Percentiles rank a stretch among this genome's conserved stretches.
Evolutionary conservation across 163 green algal species (phyloP).

Genomic region (Volvox carteri): DNA sequence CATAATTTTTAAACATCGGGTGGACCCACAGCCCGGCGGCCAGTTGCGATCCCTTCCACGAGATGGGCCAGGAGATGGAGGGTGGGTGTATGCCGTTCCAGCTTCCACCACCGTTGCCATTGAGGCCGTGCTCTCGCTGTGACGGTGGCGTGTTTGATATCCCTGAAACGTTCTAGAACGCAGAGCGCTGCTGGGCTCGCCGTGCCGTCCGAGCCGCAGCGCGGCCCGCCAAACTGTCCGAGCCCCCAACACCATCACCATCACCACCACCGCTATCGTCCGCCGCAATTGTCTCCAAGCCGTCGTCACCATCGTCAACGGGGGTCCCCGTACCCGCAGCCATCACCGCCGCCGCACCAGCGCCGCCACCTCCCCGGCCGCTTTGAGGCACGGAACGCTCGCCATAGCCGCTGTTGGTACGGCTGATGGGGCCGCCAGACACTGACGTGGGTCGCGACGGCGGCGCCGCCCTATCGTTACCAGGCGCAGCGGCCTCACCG

Average conservation of each 20-base stretch:
- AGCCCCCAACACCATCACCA: not conserved
- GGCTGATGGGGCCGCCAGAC: not conserved
- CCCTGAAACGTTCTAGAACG: too few species aligned
- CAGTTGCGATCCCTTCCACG: too few species aligned
- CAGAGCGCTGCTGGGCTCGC: not conserved
- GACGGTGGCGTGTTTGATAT: too few species aligned
- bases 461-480: not conserved
- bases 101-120: too few species aligned
- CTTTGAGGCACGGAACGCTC: not conserved
- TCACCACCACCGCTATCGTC: not conserved
- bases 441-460: not conserved
- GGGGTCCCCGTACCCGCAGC: not conserved
- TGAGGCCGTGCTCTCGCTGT: too few species aligned
- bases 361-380: not conserved
- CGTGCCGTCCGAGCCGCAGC: not conserved
- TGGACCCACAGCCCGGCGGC: too few species aligned
- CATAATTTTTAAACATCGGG: too few species aligned
- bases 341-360: not conserved
- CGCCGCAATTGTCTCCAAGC: slow-evolving; percentile 4
- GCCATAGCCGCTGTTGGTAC: not conserved
- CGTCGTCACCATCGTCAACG: slow-evolving; percentile 2
- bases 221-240: not conserved
- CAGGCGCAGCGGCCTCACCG: not conserved
- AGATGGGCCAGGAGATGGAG: too few species aligned
- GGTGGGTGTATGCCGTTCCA: too few species aligned